Evolutionary conservation across 768 basidiomycete species (phyloP).

Genomic region (Xerocomellus chrysenteron): DNA sequence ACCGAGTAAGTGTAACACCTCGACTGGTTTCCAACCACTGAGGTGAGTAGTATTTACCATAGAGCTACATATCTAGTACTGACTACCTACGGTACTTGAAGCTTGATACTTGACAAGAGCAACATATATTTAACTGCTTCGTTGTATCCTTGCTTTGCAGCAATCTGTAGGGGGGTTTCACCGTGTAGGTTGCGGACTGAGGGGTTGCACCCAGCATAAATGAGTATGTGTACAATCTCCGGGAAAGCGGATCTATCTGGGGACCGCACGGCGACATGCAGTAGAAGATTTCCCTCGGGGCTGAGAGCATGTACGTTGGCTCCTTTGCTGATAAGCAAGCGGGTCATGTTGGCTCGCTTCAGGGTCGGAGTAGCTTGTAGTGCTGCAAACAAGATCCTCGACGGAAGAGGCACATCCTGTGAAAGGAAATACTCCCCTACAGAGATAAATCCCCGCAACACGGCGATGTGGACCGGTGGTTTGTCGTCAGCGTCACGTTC

Average conservation of each 20-base stretch:
- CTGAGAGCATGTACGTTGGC: not conserved
- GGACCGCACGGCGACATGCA: not conserved
- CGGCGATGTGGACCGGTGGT: not conserved
- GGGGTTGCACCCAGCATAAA: not conserved
- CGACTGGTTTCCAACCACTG: too few species aligned
- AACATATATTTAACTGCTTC: not conserved
- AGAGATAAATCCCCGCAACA: not conserved
- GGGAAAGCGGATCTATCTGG: not conserved
- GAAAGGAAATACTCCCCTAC: not conserved
- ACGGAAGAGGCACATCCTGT: not conserved
- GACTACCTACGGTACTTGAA: too few species aligned
- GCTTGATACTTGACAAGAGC: too few species aligned
- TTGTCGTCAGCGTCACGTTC: not conserved
- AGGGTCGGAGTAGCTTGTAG: not conserved
- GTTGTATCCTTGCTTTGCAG: not conserved
- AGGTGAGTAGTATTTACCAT: too few species aligned
- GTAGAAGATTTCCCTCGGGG: not conserved
- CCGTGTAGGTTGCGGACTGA: not conserved
- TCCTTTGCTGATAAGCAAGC: not conserved
- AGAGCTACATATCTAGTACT: too few species aligned
- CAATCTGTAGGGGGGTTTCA: not conserved
- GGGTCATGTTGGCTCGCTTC: not conserved
- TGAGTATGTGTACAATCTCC: not conserved
- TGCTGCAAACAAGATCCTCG: not conserved
- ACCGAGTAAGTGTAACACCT: too few species aligned